Evolutionary conservation across 2,329 filamentous ascomycete genomes (phyloP).

Genomic region (Lasiodiplodia citricola): DNA sequence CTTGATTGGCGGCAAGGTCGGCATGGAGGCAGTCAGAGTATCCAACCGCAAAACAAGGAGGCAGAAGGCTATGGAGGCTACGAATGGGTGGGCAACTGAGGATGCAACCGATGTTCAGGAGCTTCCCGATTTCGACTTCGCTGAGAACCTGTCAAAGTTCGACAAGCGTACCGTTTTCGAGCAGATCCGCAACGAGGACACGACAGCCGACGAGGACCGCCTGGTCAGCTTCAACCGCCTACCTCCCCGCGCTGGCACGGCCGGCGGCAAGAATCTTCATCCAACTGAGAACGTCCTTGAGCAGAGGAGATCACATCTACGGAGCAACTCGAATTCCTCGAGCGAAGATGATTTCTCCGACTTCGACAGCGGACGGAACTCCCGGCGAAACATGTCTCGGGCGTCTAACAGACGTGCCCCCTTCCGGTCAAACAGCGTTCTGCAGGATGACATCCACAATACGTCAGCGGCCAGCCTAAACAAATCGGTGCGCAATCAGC

Average conservation of each 20-base stretch:
- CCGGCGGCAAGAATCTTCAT: slow-evolving; percentile 84
- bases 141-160: slow-evolving; percentile 87
- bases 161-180: slow-evolving; percentile 93
- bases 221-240: slow-evolving; percentile 86
- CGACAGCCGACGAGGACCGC: slow-evolving; percentile 86
- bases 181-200: slow-evolving; percentile 87
- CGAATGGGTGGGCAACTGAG: slow-evolving; percentile 93
- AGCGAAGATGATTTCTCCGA: slow-evolving; percentile 45
- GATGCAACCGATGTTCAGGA: slow-evolving; percentile 95
- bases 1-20: slow-evolving; percentile 45
- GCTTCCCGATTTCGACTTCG: slow-evolving; percentile 93
- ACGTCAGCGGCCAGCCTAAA: slow-evolving; percentile 34
- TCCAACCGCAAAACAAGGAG: slow-evolving; percentile 52
- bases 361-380: slow-evolving; percentile 45
- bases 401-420: slow-evolving; percentile 46
- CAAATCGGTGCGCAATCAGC: slow-evolving; percentile 21
- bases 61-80: slow-evolving; percentile 57
- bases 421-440: slow-evolving; percentile 46
- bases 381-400: slow-evolving; percentile 46
- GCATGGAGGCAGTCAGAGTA: slow-evolving; percentile 42
- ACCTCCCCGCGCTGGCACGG: slow-evolving; percentile 53
- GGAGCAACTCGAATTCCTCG: slow-evolving; percentile 38
- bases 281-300: slow-evolving; percentile 91
- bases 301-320: slow-evolving; percentile 41
- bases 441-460: slow-evolving; percentile 44